Evolutionary conservation across 2,329 filamentous ascomycete species (phyloP).

Genomic region (Fusarium tuaranense): DNA sequence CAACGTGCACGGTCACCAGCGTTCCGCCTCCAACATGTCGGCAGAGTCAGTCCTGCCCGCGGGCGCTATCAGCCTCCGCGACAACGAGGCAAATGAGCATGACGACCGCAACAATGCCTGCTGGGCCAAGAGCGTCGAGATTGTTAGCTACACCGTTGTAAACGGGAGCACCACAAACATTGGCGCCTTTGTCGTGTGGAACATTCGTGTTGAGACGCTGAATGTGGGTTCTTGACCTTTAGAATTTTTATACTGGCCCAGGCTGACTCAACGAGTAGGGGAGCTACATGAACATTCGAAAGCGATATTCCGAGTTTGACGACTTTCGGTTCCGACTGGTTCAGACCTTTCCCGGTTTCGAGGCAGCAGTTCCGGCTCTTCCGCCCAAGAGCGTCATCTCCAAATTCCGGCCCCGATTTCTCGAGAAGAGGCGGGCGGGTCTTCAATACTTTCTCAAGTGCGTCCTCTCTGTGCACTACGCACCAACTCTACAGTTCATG

Average conservation of each 20-base stretch:
- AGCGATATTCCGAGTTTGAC: constrained; percentile 94
- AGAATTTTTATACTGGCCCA: constrained; percentile 7
- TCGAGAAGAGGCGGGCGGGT: constrained; percentile 85
- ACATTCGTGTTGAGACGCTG: constrained; percentile 87
- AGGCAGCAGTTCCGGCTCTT: constrained; percentile 86
- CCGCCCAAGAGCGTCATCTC: constrained; percentile 93
- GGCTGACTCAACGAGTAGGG: constrained; percentile 57
- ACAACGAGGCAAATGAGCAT: constrained; percentile 68
- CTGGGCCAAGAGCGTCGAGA: constrained; percentile 73
- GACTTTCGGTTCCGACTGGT: constrained; percentile 80
- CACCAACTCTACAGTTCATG: background rate
- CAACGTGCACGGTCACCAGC: constrained; percentile 50
- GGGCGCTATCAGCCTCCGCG: constrained; percentile 70
- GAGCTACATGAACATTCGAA: constrained; percentile 71
- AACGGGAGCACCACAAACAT: constrained; percentile 68
- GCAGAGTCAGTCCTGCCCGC: constrained; percentile 60
- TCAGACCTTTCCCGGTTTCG: constrained; percentile 84
- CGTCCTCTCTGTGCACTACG: constrained; percentile 44
- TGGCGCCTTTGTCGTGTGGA: constrained; percentile 97
- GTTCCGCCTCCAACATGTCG: constrained; percentile 59
- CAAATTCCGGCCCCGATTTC: constrained; percentile 85
- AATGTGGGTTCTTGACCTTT: constrained; percentile 64
- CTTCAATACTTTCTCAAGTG: constrained; percentile 95
- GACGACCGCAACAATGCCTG: constrained; percentile 68
- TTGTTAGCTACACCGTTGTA: constrained; percentile 68